phyloP scores from a whole-genome alignment of 2,329 filamentous ascomycete genomes.

The Epichloe gansuensis region DNA sequence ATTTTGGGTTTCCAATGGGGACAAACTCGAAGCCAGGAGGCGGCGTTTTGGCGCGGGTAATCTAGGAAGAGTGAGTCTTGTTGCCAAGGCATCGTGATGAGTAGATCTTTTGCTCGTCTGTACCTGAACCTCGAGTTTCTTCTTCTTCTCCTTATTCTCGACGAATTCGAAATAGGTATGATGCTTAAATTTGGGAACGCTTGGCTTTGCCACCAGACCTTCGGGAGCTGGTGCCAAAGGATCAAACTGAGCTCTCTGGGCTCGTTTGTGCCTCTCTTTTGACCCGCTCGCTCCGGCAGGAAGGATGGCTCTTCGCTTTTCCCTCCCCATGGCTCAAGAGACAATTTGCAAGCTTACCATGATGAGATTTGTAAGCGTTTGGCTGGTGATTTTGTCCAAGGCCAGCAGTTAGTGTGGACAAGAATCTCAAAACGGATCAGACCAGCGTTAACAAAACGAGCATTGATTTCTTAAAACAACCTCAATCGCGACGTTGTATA shows the following conservation, averaged over 20 bases:
- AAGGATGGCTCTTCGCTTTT: conserved; percentile 17
- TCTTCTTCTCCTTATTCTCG: conserved; percentile 51
- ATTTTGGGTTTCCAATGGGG: conserved; percentile 46
- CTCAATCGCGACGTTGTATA: not conserved
- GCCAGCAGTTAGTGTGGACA: not conserved
- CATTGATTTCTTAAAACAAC: not conserved
- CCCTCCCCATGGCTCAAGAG: conserved; percentile 20
- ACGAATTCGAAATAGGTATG: conserved; percentile 51
- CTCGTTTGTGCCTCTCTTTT: conserved; percentile 25
- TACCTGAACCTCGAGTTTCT: conserved; percentile 52
- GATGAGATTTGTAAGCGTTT: not conserved
- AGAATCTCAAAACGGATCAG: not conserved
- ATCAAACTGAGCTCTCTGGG: conserved; percentile 20
- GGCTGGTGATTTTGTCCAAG: not conserved
- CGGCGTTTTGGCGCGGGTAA: conserved; percentile 36
- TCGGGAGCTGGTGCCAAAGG: conserved; percentile 20
- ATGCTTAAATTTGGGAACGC: conserved; percentile 38
- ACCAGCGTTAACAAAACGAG: not conserved
- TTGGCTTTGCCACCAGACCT: conserved; percentile 25
- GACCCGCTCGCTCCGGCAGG: conserved; percentile 19
- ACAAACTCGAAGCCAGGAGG: conserved; percentile 52
- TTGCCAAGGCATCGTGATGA: conserved; percentile 7
- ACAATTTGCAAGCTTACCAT: conserved; percentile 4
- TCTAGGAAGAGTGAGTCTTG: conserved; percentile 27
- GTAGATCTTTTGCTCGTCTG: conserved; percentile 11